Base-by-base conservation (phyloP, 2,329 filamentous ascomycete species). In the Claviceps africana region DNA sequence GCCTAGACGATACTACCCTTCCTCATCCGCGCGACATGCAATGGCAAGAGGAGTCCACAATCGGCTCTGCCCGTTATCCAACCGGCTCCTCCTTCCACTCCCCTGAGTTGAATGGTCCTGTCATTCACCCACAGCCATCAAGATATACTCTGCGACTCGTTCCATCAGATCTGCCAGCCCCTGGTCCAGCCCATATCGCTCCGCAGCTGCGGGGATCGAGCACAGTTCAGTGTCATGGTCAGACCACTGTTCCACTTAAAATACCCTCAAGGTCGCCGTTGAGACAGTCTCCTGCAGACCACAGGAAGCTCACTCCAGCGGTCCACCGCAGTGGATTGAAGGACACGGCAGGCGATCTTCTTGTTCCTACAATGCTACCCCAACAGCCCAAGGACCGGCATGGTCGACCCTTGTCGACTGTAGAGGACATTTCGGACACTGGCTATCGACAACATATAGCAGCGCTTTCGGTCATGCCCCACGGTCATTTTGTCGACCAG, bases 51-150 rank as follows among this genome's bases (percentile, higher is more conserved):
- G 43, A 30, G 13, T 48, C 48, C 19, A 25, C 39, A 22, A 37
- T 54, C 40, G 31, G 48, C 17, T 48, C 49, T 21, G 25, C 48
- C 7, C 22, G 25, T 33, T 31, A 46, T n/a, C 22, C 31, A n/a
- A 13, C 33, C 7, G 43, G n/a, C 31, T 30, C 9, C 6, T 31
- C 35, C 48, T 72, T 69, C 1, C 65, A 63, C 13, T 72, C 71
- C 4, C 74, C 72, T 11, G 74, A 72, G 1, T 67, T 71, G 8
- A 19, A 45, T 22, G 37, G 13, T 8, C 9, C 31, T 22, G 72
- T 72, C 44, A 57, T 79, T 30, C 70, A 76, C 11, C 70, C 74
- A 56, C 68, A 78, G 46, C 80, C 77, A 2, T 77, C 77, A 17
- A 65, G 72, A 47, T 66, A 72, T 9, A 57, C 63, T 6, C 55